Evolutionary conservation across 306 rosid species (phyloP).

Genomic region (Glycine soja): DNA sequence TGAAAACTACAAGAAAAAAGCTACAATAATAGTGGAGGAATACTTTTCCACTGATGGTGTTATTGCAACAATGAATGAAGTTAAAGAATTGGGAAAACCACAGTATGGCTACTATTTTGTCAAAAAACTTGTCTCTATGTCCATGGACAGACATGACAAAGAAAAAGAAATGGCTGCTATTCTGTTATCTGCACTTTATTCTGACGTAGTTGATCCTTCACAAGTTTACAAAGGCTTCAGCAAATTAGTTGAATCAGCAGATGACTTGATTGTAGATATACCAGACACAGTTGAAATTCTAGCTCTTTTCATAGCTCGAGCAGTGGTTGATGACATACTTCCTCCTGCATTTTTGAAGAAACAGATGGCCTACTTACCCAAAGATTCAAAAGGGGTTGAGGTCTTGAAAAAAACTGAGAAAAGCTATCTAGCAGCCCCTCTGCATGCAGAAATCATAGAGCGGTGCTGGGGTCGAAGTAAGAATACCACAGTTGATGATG

Average conservation of each 20-base stretch:
- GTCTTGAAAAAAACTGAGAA: conserved; percentile 70
- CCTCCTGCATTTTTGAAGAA: conserved; percentile 78
- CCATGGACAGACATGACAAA: conserved; percentile 82
- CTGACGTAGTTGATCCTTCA: conserved; percentile 58
- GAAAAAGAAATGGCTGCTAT: conserved; percentile 83
- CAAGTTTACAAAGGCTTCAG: conserved; percentile 79
- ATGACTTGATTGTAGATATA: conserved; percentile 74
- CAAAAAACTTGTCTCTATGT: conserved; percentile 73
- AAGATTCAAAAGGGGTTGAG: conserved; percentile 66
- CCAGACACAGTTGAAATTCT: conserved; percentile 74
- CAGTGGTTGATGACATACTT: conserved; percentile 82
- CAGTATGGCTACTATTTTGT: conserved; percentile 64
- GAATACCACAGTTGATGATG: conserved; percentile 70
- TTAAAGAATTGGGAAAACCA: conserved; percentile 64
- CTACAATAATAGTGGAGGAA: conserved; percentile 70
- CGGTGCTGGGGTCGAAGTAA: conserved; percentile 76
- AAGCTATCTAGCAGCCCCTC: conserved; percentile 70
- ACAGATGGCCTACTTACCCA: conserved; percentile 48
- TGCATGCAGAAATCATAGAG: conserved; percentile 71
- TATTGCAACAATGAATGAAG: conserved; percentile 61
- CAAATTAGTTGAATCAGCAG: conserved; percentile 71
- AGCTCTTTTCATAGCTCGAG: conserved; percentile 76
- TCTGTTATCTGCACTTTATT: conserved; percentile 71
- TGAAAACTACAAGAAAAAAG: conserved; percentile 67
- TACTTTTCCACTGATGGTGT: conserved; percentile 73